Percentiles rank a stretch among this genome's conserved stretches.
These are phyloP conservation scores for Dioscorea alata DNA, from an alignment of 106 monocot species.

Conservation along the genomic window DNA sequence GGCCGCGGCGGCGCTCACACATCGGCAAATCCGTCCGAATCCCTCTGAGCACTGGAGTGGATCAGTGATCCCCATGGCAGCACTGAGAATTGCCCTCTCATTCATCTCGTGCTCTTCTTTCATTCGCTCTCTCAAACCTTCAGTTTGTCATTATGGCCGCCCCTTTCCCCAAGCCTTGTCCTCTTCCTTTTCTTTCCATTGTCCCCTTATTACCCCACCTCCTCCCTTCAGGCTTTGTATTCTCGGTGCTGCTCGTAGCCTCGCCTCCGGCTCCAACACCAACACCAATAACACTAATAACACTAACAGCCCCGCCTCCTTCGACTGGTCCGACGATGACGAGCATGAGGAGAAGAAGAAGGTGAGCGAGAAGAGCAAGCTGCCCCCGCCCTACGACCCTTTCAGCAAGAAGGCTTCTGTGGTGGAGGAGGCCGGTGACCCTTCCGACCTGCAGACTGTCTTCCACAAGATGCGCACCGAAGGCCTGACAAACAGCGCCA, in stretches of 20 bases:
- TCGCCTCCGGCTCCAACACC: conserved; percentile 13
- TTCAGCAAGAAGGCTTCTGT: conserved; percentile 74
- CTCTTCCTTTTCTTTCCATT: background rate
- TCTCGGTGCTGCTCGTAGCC: background rate
- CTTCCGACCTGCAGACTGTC: conserved; percentile 76
- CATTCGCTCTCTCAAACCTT: background rate
- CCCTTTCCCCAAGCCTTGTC: background rate
- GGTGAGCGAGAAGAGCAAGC: conserved; percentile 15
- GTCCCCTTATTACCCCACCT: background rate
- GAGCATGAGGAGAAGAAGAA: conserved; percentile 11
- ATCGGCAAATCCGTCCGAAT: no score
- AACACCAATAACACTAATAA: conserved; percentile 4
- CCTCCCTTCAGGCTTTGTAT: background rate
- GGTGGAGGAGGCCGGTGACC: conserved; percentile 55
- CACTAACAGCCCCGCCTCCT: conserved; percentile 83
- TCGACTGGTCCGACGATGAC: conserved; percentile 92
- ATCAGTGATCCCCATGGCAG: background rate
- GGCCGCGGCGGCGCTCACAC: no score
- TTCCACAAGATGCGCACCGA: conserved; percentile 87
- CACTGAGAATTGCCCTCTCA: background rate
- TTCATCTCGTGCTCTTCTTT: background rate
- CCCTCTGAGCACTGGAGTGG: no score
- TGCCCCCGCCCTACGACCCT: conserved; percentile 91
- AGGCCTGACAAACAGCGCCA: conserved; percentile 72
- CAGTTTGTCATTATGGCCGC: background rate